Evolutionary conservation across 2,329 filamentous ascomycete genomes (phyloP).

Genomic region (Colletotrichum lini): DNA sequence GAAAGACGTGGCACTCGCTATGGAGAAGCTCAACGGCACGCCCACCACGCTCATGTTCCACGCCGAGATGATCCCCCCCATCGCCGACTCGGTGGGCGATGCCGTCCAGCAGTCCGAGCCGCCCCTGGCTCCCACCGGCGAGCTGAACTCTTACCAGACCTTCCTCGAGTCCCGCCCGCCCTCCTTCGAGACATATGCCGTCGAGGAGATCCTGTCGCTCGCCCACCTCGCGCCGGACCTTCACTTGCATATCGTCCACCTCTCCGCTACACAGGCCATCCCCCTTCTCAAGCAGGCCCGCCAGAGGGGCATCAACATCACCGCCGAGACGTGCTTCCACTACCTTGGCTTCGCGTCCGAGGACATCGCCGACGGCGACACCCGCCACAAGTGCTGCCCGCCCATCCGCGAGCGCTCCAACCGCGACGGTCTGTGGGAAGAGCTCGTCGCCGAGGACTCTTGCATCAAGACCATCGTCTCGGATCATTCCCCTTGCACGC

Average conservation of each 20-base stretch:
- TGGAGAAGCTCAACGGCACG: conserved; percentile 83
- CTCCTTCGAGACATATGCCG: conserved; percentile 90
- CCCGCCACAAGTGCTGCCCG: conserved; percentile 94
- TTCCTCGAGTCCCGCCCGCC: conserved; percentile 94
- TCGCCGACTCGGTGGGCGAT: conserved; percentile 84
- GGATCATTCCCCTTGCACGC: conserved; percentile 96
- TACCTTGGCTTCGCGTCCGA: conserved; percentile 90
- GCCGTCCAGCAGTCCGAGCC: conserved; percentile 79
- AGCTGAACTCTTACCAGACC: conserved; percentile 84
- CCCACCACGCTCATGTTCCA: conserved; percentile 98
- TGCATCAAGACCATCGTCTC: conserved; percentile 94
- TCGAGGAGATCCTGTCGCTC: conserved; percentile 87
- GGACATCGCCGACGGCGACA: conserved; percentile 86
- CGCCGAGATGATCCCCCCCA: conserved; percentile 96
- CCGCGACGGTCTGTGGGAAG: conserved; percentile 89
- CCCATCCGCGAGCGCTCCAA: conserved; percentile 88
- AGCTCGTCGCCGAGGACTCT: conserved; percentile 78
- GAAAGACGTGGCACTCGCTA: conserved; percentile 82
- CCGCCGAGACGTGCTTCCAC: conserved; percentile 96
- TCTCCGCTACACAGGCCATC: conserved; percentile 91
- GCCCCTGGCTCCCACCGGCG: conserved; percentile 78
- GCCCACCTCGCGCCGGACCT: conserved; percentile 85
- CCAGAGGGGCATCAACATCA: conserved; percentile 83
- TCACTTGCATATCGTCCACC: conserved; percentile 92
- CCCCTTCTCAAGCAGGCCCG: conserved; percentile 84